Evolutionary conservation across 1,139 yeast species (phyloP), one percentile per base, ranked within the genome.

Genomic region (Pichia kudriavzevii): DNA sequence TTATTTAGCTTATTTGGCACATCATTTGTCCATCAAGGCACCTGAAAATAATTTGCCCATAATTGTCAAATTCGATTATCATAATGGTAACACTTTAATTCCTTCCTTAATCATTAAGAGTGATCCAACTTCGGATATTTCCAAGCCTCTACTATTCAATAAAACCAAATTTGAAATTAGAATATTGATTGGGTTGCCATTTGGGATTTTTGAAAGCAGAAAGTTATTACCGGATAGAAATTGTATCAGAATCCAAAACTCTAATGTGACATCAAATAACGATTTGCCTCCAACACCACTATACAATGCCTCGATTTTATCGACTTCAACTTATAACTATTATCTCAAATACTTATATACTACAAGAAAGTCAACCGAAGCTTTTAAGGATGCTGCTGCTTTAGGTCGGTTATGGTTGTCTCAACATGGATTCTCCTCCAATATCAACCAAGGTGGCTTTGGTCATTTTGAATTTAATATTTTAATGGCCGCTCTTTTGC

Each of bases 381-480:
- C 85, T n/a, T 91, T 85, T 58, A 74, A 73, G 46, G 95, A 88
- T 50, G 97, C 98, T 2, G 79, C 91, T 46, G 72, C 79, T 12
- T 66, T 91, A 35, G 96, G 96, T 3, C 71, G 88, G 46, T 64
- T 91, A 41, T 91, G 98, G 98, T 67, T 91, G 28, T 70, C 74
- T 36, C 97, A 91, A 60, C 69, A 95, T 45, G 94, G 94, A 0
- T 74, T 85, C 41, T 68, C 73, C 6, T 76, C 94, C 0, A 61
- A 71, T 17, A 48, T 75, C 24, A 65, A 70, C 25, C 64, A 69
- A 32, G 69, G 71, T 22, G 97, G 97, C 0, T 88, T 91, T 57
- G 97, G 97, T 12, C 84, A 81, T 48, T 85, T 85, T 56, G 97
- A 91, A 60, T 87, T 87, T 60, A 79, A 91, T 18, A 63, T 80